Evolutionary conservation across 768 basidiomycete species (phyloP), one percentile per base, ranked within the genome.

Genomic region (Hebeloma cylindrosporum): DNA sequence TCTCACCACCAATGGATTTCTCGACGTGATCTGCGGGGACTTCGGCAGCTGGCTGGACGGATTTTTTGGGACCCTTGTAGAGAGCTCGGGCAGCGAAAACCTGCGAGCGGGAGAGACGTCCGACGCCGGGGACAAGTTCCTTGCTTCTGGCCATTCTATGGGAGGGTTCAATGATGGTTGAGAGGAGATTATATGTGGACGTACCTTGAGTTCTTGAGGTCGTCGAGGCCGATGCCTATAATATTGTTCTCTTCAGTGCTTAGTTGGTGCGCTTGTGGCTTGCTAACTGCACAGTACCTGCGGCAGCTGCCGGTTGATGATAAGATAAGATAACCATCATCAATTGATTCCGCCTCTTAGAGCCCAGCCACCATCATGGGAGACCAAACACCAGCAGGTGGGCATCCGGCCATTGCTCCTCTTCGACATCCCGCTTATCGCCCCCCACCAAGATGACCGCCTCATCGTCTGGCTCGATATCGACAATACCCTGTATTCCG

Each of bases 401-500:
- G n/a, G n/a, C n/a, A n/a, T n/a, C n/a, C n/a, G n/a, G n/a, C n/a
- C n/a, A n/a, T n/a, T n/a, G n/a, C n/a, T n/a, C n/a, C n/a, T n/a
- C n/a, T n/a, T n/a, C n/a, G n/a, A n/a, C n/a, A n/a, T n/a, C n/a
- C n/a, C n/a, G n/a, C n/a, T n/a, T n/a, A n/a, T n/a, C n/a, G n/a
- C n/a, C n/a, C n/a, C n/a, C 50, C 6, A 31, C 7, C 10, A 37
- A 51, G 85, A 88, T 70, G 73, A 78, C 28, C 78, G 82, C 10
- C 64, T 64, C 49, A 65, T 90, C 37, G 72, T 89, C 39, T 92
- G 83, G 78, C 80, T 93, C 48, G 90, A 92, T 59, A 88, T 93
- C 47, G 91, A 93, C 64, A 92, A 93, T 56, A 91, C 89, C 2
- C 73, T 93, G 11, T 93, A 93, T 62, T 87, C 88, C 6, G 79